Evolutionary conservation across 1,284 basidiomycete genomes (phyloP).

Genomic region (Papiliotrema fonsecae): DNA sequence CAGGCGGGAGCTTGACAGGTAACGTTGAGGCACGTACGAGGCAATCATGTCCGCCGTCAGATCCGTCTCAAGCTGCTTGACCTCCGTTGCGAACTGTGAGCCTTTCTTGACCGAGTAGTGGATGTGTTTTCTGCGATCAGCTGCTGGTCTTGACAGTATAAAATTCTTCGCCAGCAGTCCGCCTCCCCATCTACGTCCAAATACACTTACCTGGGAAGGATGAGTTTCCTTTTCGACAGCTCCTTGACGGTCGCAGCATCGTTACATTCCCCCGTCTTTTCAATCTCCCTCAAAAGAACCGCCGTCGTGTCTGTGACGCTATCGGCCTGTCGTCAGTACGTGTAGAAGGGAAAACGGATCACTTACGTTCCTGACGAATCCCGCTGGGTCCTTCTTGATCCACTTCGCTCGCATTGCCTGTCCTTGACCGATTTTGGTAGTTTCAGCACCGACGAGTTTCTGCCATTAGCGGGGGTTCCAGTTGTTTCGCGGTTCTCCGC

Average conservation of each 20-base stretch:
- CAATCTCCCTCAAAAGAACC: conserved; percentile 69
- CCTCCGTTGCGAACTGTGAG: conserved; percentile 79
- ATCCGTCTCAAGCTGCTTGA: conserved; percentile 97
- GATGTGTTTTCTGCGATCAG: conserved; percentile 72
- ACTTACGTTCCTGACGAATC: conserved; percentile 76
- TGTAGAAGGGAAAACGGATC: background rate
- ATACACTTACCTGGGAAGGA: conserved; percentile 45
- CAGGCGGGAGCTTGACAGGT: too few species aligned
- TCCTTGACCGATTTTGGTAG: conserved; percentile 82
- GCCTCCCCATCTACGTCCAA: background rate
- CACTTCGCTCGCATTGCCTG: conserved; percentile 97
- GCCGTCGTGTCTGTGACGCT: conserved; percentile 69
- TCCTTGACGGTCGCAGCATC: conserved; percentile 80
- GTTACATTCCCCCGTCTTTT: conserved; percentile 56
- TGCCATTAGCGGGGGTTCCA: conserved; percentile 26
- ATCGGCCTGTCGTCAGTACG: conserved; percentile 51
- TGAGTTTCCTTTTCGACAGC: conserved; percentile 85
- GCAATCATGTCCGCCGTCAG: conserved; percentile 92
- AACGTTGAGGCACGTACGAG: conserved; percentile 70
- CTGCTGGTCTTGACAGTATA: too few species aligned
- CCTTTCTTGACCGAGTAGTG: conserved; percentile 92
- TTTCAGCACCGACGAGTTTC: conserved; percentile 71
- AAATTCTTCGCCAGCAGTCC: too few species aligned
- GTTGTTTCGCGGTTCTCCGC: background rate
- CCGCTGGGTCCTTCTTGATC: conserved; percentile 86